These are phyloP conservation scores for Fusarium sublunatum DNA, from an alignment of 2,329 filamentous ascomycete species.

Conservation along the genomic window DNA sequence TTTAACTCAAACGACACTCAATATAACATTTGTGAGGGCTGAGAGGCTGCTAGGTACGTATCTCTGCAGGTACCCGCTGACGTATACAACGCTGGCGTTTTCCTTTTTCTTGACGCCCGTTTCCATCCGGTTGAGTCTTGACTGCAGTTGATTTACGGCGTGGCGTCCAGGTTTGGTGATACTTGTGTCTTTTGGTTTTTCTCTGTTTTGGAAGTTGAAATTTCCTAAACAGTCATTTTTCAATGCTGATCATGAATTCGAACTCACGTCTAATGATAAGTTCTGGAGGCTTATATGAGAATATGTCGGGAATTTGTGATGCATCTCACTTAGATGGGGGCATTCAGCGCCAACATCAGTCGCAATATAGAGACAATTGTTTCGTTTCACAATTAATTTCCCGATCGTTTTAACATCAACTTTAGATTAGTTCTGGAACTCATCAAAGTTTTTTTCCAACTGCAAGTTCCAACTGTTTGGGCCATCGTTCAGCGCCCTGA, in stretches of 20 bases:
- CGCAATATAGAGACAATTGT: not conserved
- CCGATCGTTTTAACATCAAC: too few relatives aligned
- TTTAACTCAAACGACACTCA: slow-evolving; percentile 36
- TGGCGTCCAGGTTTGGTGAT: slow-evolving; percentile 27
- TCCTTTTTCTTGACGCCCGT: not conserved
- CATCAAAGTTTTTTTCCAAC: not conserved
- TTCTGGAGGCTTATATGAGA: not conserved
- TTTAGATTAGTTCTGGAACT: slow-evolving; percentile 1
- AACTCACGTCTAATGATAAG: not conserved
- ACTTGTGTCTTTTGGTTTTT: not conserved
- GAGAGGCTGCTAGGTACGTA: too few relatives aligned
- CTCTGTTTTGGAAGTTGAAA: slow-evolving; percentile 1
- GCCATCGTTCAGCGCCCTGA: not conserved
- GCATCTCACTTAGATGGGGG: too few relatives aligned
- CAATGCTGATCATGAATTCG: not conserved
- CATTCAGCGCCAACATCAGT: too few relatives aligned
- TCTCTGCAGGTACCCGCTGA: slow-evolving; percentile 5
- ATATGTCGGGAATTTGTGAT: not conserved
- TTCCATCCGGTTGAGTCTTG: too few relatives aligned
- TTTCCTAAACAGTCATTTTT: not conserved
- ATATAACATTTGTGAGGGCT: slow-evolving; percentile 17
- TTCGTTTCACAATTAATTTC: not conserved
- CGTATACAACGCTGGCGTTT: not conserved
- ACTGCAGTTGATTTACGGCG: not conserved
- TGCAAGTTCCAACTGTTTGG: not conserved